Evolutionary conservation across 2,329 filamentous ascomycete species (phyloP), one percentile per base, ranked within the genome.

Genomic region (Pestalotiopsis sp.): DNA sequence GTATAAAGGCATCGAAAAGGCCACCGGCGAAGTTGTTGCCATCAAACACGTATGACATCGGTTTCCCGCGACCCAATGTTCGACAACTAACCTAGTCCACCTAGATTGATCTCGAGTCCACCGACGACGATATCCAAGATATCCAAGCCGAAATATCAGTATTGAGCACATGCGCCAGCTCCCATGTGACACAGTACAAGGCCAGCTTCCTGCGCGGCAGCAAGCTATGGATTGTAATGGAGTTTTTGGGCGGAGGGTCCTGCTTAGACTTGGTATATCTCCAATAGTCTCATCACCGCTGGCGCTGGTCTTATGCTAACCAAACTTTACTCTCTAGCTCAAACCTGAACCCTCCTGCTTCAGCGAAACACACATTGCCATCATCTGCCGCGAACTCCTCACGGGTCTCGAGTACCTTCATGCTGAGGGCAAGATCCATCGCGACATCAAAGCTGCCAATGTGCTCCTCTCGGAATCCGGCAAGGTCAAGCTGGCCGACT

Each of bases 141-240:
- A 98, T 99, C 68, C 95, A 99, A 75, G 94, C 97, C 77, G 96
- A 99, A 78, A 98, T 99, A 73, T 92, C 94, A 2, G 92, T 99
- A 40, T 86, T 99, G 69, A 96, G 94, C 81, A 98, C 96, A 65
- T 99, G 96, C 83, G 92, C 92, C 73, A 98, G 94, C 78, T 92
- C 92, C 61, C 97, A 92, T 79, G 94, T 99, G 73, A 98, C 96
- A 17, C 93, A 97, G 78, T 99, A 99, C 85, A 97, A 94, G 79
- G 92, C 93, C 24, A 98, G 94, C 77, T 99, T 98, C 79, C 87
- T 98, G n/a, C 90, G 93, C 73, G 96, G 96, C 30, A 92, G 94
- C 78, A 99, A 98, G 82, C 84, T 99, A 84, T 99, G 96, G 96
- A 99, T 99, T 77, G 94, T 98, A 68, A 99, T 99, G 96, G 96